Percentiles rank a stretch among this genome's conserved stretches.
phyloP scores from a whole-genome alignment of 2,329 filamentous ascomycete species.

The Plectosphaerella plurivora region DNA sequence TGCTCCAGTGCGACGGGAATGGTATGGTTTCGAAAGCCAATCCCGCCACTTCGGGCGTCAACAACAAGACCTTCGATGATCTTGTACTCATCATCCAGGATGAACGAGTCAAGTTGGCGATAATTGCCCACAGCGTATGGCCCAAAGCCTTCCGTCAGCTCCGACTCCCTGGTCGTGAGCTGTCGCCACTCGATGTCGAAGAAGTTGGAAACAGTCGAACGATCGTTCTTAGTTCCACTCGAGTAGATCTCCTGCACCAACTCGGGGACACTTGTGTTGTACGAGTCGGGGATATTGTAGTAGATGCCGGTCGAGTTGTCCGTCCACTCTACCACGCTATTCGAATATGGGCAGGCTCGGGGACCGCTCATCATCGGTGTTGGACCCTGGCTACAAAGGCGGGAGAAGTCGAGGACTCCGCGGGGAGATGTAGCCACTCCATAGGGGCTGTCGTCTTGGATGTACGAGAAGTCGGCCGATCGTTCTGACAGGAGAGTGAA shows the following conservation, averaged over 20 bases:
- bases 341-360: constrained; percentile 19
- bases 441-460: constrained; percentile 29
- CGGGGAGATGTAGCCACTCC: constrained; percentile 31
- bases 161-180: constrained; percentile 12
- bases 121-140: constrained; percentile 20
- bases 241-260: constrained; percentile 28
- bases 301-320: constrained; percentile 16
- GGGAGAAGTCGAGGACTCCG: constrained; percentile 22
- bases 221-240: constrained; percentile 23
- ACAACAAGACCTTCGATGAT: constrained; percentile 39
- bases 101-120: constrained; percentile 17
- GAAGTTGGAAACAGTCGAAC: constrained; percentile 30
- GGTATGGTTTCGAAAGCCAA: constrained; percentile 42
- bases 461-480: constrained; percentile 27
- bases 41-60: constrained; percentile 31
- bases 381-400: constrained; percentile 19
- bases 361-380: constrained; percentile 12
- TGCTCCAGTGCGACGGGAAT: constrained; percentile 23
- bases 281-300: constrained; percentile 6
- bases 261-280: constrained; percentile 22
- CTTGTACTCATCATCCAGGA: constrained; percentile 24
- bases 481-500: constrained; percentile 18
- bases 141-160: constrained; percentile 23
- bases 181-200: constrained; percentile 35
- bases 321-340: constrained; percentile 11